Evolutionary conservation across 495 filamentous ascomycete species (phyloP).

Genomic region (Hypoxylon trugodes): DNA sequence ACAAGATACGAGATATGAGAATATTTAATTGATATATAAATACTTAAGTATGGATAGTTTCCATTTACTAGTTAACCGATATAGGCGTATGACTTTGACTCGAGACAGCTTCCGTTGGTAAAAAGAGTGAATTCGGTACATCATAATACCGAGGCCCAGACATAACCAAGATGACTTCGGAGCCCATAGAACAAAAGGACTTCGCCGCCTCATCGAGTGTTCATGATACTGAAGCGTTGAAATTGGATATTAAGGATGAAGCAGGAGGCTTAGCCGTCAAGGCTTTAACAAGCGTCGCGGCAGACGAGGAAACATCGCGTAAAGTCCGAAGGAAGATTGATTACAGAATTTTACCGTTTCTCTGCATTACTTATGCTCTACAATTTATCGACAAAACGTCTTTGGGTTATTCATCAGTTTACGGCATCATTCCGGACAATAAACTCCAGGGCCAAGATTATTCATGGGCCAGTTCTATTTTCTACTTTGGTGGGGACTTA

Average conservation of each 20-base stretch:
- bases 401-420: slow-evolving; percentile 30
- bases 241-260: slow-evolving; percentile 31
- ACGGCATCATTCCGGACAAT: slow-evolving; percentile 35
- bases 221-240: slow-evolving; percentile 6
- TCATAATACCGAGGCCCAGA: no score
- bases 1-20: neutral
- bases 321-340: slow-evolving; percentile 41
- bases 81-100: no score
- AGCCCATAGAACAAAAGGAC: neutral
- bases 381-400: slow-evolving; percentile 35
- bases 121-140: no score
- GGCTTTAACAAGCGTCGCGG: slow-evolving; percentile 31
- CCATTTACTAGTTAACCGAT: neutral
- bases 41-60: neutral
- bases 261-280: slow-evolving; percentile 32
- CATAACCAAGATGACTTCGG: slow-evolving; percentile 7
- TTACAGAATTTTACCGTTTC: slow-evolving; percentile 34
- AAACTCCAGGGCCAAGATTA: slow-evolving; percentile 53
- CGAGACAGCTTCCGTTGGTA: no score
- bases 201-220: neutral
- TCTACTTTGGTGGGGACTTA: slow-evolving; percentile 37
- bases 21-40: neutral
- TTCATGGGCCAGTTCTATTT: slow-evolving; percentile 54
- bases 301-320: slow-evolving; percentile 27
- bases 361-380: slow-evolving; percentile 33